These are phyloP conservation scores for Stephania yunnanensis DNA, from an alignment of 164 flowering plant genomes.

Conservation along the genomic window DNA sequence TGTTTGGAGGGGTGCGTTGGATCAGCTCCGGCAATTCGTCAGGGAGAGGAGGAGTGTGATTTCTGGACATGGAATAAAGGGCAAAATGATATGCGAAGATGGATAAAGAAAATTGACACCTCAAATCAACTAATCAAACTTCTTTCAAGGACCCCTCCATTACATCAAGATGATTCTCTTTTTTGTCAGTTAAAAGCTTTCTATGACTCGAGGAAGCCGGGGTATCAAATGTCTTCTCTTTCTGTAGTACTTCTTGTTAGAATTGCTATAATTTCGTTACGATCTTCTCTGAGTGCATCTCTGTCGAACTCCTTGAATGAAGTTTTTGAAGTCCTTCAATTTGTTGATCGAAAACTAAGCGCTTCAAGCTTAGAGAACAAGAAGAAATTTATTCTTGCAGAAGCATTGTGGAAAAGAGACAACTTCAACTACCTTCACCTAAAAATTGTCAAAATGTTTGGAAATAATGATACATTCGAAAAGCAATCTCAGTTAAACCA, in stretches of 20 bases:
- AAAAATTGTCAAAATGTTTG: not conserved
- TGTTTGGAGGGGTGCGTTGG: no score
- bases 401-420: not conserved
- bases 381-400: not conserved
- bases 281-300: not conserved
- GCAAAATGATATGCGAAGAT: constrained; percentile 3
- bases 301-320: not conserved
- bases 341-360: not conserved
- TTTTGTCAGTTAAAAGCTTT: not conserved
- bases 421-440: not conserved
- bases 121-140: not conserved
- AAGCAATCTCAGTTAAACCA: not conserved
- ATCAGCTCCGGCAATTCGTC: not conserved
- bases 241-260: not conserved
- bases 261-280: not conserved
- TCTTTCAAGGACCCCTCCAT: not conserved
- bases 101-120: not conserved
- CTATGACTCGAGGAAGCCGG: no score
- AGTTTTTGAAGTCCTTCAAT: not conserved
- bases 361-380: not conserved
- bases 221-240: not conserved
- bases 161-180: not conserved
- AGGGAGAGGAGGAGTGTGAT: not conserved
- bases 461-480: not conserved
- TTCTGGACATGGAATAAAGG: not conserved